A percentile compares a stretch with the other conserved stretches of the same genome.
Conservation (phyloP, 495 filamentous ascomycete species). For the Gamarada debralockiae region DNA sequence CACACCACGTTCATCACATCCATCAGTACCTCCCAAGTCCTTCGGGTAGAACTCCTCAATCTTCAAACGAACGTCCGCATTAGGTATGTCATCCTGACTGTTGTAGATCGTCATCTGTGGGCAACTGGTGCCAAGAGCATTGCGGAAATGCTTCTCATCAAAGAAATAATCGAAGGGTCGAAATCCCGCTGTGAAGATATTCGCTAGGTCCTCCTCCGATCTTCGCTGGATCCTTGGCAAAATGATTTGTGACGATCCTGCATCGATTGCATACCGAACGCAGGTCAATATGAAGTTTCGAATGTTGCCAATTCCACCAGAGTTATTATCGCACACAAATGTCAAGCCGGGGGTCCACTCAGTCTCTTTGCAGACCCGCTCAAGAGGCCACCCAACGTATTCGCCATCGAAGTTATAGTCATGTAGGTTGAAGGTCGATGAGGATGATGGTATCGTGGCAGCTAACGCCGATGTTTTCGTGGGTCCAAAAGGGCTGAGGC, state of each 20-base stretch:
- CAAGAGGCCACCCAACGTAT: constrained; percentile 40
- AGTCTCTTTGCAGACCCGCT: constrained; percentile 38
- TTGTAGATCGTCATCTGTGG: constrained; percentile 39
- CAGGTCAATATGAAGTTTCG: constrained; percentile 43
- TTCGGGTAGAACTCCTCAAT: constrained; percentile 37
- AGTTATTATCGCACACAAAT: constrained; percentile 48
- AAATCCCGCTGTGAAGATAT: constrained; percentile 15
- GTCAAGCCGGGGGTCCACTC: constrained; percentile 34
- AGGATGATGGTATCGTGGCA: neutral
- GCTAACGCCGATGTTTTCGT: neutral
- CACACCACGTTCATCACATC: constrained; percentile 39
- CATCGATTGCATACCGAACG: constrained; percentile 26
- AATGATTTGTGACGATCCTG: constrained; percentile 20
- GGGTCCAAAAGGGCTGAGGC: constrained; percentile 8
- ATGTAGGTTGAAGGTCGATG: constrained; percentile 10
- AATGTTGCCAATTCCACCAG: constrained; percentile 49
- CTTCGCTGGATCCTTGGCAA: constrained; percentile 20
- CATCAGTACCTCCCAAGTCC: constrained; percentile 33
- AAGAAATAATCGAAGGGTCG: constrained; percentile 21
- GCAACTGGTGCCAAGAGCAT: constrained; percentile 9
- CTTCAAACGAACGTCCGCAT: constrained; percentile 23
- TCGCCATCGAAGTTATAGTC: constrained; percentile 24
- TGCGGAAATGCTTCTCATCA: constrained; percentile 19
- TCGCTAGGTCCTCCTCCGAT: constrained; percentile 11
- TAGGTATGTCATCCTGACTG: constrained; percentile 32